phyloP scores from a whole-genome alignment of 768 basidiomycete genomes.

The Gautieria morchelliformis region DNA sequence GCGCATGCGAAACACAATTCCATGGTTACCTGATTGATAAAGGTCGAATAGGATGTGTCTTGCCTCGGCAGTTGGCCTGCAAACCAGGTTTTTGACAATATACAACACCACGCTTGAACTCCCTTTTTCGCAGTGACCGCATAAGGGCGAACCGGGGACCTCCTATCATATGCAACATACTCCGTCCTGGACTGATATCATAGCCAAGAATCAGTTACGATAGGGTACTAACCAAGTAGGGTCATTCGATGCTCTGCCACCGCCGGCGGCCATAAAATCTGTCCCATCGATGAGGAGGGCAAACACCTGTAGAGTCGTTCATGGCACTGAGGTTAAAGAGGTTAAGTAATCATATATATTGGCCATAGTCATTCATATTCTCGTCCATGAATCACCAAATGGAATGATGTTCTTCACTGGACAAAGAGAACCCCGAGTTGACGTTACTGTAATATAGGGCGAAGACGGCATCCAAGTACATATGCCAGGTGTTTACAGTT shows the following conservation, averaged over 20 bases:
- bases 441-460: not conserved
- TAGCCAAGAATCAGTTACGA: not conserved
- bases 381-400: constrained; percentile 7
- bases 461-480: constrained; percentile 1
- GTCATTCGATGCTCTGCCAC: constrained; percentile 4
- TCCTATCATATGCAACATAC: constrained; percentile 2
- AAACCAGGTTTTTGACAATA: not conserved
- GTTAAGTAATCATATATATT: not conserved
- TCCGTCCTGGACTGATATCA: not conserved
- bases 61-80: constrained; percentile 2
- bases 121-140: not conserved
- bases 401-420: constrained; percentile 1
- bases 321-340: not conserved
- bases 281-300: not conserved
- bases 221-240: not conserved
- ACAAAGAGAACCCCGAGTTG: not conserved
- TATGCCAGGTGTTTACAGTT: not conserved
- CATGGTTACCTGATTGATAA: constrained; percentile 2
- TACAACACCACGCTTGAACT: not conserved
- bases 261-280: constrained; percentile 2
- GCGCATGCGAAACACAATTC: not conserved
- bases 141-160: not conserved
- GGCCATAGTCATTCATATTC: no score
- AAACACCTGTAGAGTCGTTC: constrained; percentile 7
- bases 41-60: not conserved